Conservation (phyloP, 164 flowering plant species). For the Vitis rotundifolia region DNA sequence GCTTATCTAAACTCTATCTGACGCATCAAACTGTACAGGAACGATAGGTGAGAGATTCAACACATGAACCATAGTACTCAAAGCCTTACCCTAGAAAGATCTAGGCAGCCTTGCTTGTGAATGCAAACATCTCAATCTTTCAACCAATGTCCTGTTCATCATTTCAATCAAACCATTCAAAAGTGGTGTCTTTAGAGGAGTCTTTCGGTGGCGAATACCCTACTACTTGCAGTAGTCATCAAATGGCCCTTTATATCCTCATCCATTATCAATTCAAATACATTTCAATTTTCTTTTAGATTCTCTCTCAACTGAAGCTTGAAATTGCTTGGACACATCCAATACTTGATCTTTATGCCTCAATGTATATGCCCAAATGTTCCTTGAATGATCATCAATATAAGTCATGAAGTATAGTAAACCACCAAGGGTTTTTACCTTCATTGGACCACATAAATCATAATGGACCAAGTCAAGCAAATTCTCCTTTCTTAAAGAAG, state of each 20-base stretch:
- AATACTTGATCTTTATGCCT: background rate
- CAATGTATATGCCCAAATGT: constrained; percentile 3
- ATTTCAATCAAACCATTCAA: background rate
- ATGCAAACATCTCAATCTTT: constrained; percentile 1
- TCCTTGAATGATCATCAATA: background rate
- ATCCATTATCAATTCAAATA: no score
- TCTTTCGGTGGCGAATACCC: no score
- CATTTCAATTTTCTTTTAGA: background rate
- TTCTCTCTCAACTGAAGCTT: background rate
- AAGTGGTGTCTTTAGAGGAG: background rate
- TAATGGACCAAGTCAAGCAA: no score
- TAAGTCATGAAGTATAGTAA: background rate
- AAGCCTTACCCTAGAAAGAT: background rate
- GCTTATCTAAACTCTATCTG: no score
- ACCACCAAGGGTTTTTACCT: background rate
- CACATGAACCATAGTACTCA: no score
- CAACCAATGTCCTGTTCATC: background rate
- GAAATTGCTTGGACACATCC: background rate
- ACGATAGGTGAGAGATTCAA: no score
- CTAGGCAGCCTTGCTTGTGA: constrained; percentile 1
- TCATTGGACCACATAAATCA: no score
- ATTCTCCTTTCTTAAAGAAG: no score
- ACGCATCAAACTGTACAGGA: no score
- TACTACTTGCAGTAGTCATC: no score
- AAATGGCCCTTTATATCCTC: no score